Evolutionary conservation across 2,329 filamentous ascomycete genomes (phyloP).

Genomic region (Hirsutella rhossiliensis): DNA sequence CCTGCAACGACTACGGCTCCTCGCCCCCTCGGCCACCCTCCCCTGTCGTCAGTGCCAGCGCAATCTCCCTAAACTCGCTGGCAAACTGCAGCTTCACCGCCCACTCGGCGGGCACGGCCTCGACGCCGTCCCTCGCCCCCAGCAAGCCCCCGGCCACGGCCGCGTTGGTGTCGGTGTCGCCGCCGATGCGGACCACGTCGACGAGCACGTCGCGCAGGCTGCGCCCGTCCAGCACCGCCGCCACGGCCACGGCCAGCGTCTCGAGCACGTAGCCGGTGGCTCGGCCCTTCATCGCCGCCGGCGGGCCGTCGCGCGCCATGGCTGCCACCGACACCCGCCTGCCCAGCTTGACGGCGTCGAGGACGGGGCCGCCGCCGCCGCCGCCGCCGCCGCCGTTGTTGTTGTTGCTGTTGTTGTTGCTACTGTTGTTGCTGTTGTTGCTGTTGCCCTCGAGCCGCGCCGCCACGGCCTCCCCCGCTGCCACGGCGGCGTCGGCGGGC

Average conservation of each 20-base stretch:
- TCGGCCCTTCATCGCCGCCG: conserved; percentile 11
- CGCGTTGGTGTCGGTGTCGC: conserved; percentile 33
- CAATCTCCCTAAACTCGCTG: conserved; percentile 19
- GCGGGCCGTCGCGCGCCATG: conserved; percentile 20
- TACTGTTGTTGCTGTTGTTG: no score
- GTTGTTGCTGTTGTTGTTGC: no score
- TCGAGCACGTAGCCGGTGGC: conserved; percentile 30
- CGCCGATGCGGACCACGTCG: conserved; percentile 30
- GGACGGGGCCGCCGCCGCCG: conserved; percentile 7
- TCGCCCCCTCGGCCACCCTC: not conserved
- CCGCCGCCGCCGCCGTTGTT: no score
- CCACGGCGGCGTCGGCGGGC: conserved; percentile 14
- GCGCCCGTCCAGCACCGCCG: conserved; percentile 27
- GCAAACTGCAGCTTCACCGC: conserved; percentile 24
- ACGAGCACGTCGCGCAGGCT: conserved; percentile 30
- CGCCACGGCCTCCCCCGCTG: conserved; percentile 12
- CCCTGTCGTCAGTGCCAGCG: not conserved
- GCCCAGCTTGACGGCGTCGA: conserved; percentile 15
- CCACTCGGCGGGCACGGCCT: conserved; percentile 29
- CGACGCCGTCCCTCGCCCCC: conserved; percentile 29
- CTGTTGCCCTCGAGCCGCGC: conserved; percentile 12
- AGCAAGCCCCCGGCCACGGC: conserved; percentile 33
- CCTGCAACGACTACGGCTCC: not conserved
- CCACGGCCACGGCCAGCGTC: conserved; percentile 26
- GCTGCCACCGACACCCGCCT: conserved; percentile 10